These are phyloP conservation scores for Serpula lacrymans DNA, from an alignment of 768 basidiomycete species.

Conservation along the genomic window DNA sequence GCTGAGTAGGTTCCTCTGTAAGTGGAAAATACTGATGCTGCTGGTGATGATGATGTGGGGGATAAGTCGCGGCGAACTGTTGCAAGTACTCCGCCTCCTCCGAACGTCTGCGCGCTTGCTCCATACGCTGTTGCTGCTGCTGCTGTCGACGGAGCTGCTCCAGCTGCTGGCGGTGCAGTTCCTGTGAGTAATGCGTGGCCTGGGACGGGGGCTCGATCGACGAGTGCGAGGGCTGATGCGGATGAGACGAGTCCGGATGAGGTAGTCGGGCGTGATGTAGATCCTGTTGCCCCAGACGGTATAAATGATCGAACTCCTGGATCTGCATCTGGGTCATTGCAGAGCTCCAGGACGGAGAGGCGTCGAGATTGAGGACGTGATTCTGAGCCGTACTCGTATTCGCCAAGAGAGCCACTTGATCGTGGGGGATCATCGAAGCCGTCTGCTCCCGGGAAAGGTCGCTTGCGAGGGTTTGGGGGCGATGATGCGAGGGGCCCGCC, in stretches of 20 bases:
- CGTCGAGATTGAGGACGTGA: conserved; percentile 77
- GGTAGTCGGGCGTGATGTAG: conserved; percentile 40
- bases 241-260: conserved; percentile 44
- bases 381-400: conserved; percentile 69
- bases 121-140: conserved; percentile 30
- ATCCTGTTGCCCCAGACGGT: conserved; percentile 31
- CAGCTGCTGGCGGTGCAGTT: conserved; percentile 43
- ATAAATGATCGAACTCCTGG: conserved; percentile 45
- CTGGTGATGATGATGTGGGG: conserved; percentile 24
- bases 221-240: conserved; percentile 48
- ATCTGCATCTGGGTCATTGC: conserved; percentile 64
- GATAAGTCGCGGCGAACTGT: conserved; percentile 30
- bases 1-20: conserved; percentile 27
- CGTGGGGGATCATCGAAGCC: conserved; percentile 41
- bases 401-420: conserved; percentile 24
- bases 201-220: conserved; percentile 39
- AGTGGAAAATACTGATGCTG: conserved; percentile 22
- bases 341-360: conserved; percentile 85
- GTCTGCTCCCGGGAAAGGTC: conserved; percentile 59
- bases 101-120: conserved; percentile 29
- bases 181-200: conserved; percentile 43
- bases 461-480: conserved; percentile 53
- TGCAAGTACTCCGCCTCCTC: conserved; percentile 36
- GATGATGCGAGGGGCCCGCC: conserved; percentile 29
- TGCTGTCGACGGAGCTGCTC: conserved; percentile 36